A percentile compares a stretch with the other conserved stretches of the same genome.
Conservation (phyloP, 2,329 filamentous ascomycete species). For the Elsinoe ampelina region DNA sequence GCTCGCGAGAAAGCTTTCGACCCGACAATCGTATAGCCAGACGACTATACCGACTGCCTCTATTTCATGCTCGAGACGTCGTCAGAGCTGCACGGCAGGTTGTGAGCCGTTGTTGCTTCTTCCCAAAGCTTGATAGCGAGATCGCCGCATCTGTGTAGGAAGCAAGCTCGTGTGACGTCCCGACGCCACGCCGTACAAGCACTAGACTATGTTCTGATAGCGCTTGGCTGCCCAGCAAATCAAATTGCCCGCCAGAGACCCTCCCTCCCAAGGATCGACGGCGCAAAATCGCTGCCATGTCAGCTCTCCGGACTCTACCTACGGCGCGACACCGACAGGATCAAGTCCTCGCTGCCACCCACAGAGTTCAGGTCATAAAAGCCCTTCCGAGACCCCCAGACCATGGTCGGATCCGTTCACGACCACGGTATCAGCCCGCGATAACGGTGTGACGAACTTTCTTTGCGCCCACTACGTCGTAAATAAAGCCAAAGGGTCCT, state of each 20-base stretch:
- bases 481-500: neutral
- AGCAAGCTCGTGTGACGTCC: slow-evolving; percentile 8
- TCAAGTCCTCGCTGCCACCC: neutral
- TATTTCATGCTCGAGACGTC: neutral
- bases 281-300: neutral
- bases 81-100: neutral
- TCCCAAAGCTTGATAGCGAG: slow-evolving; percentile 3
- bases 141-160: neutral
- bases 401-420: slow-evolving; percentile 1
- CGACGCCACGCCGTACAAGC: slow-evolving; percentile 9
- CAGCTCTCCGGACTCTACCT: neutral
- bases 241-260: slow-evolving; percentile 1
- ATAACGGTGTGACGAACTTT: slow-evolving; percentile 4
- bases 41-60: neutral
- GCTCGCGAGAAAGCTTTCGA: too few relatives aligned
- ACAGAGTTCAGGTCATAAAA: neutral
- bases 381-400: neutral
- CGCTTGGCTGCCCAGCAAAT: slow-evolving; percentile 11
- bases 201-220: slow-evolving; percentile 8
- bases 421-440: neutral
- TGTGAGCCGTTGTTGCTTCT: neutral
- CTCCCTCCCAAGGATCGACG: slow-evolving; percentile 3
- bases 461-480: neutral
- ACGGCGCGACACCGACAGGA: neutral
- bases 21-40: too few relatives aligned